These are phyloP conservation scores for Coprinellus micaceus DNA, from an alignment of 768 basidiomycete species.

Conservation along the genomic window DNA sequence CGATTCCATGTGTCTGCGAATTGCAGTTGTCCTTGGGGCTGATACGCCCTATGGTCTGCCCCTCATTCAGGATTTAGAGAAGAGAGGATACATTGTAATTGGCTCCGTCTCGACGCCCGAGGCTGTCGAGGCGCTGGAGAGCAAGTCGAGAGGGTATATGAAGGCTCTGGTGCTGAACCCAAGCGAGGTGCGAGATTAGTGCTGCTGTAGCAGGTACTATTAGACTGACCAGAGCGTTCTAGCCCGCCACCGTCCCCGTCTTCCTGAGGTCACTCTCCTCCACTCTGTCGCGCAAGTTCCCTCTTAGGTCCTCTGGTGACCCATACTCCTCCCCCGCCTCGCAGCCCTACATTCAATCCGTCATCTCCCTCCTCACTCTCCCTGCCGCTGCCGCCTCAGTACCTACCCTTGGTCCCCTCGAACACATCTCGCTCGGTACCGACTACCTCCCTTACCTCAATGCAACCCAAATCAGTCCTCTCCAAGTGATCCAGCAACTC, in stretches of 20 bases:
- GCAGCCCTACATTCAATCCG: conserved; percentile 70
- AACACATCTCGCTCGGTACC: conserved; percentile 60
- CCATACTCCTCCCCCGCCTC: conserved; percentile 66
- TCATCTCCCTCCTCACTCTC: conserved; percentile 73
- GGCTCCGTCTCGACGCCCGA: conserved; percentile 70
- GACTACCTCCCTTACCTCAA: conserved; percentile 69
- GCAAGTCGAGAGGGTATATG: conserved; percentile 66
- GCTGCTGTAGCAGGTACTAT: background rate
- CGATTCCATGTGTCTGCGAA: conserved; percentile 1
- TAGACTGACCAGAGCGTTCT: too few species aligned
- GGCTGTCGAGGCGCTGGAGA: conserved; percentile 62
- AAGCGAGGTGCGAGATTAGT: conserved; percentile 52
- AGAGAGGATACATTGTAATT: conserved; percentile 79
- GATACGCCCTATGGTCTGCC: conserved; percentile 71
- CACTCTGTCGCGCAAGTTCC: conserved; percentile 78
- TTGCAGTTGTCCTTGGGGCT: conserved; percentile 74
- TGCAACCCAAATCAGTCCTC: conserved; percentile 72
- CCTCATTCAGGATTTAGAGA: conserved; percentile 69
- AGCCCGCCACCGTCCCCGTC: conserved; percentile 69
- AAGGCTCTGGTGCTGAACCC: conserved; percentile 81
- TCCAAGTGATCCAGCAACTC: conserved; percentile 72
- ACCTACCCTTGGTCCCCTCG: conserved; percentile 57
- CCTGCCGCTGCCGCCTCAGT: conserved; percentile 34
- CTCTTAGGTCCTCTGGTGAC: conserved; percentile 74
- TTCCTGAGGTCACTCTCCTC: conserved; percentile 82